Evolutionary conservation across 1,139 yeast genomes (phyloP).

Genomic region (Hemisphaericaspora subhashii): DNA sequence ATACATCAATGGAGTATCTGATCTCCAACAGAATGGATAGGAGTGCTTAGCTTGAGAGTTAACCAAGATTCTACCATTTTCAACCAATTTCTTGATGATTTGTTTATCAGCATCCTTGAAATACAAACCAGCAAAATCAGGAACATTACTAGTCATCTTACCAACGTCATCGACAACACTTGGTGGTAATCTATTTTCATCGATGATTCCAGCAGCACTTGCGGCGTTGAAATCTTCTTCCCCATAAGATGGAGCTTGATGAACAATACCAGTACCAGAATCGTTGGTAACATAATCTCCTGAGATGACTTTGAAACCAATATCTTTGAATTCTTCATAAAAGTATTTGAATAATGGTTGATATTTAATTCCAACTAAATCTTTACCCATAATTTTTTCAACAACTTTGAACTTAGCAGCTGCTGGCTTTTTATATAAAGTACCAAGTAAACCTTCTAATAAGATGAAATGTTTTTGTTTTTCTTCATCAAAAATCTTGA

Average conservation of each 20-base stretch:
- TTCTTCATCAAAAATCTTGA: conserved; percentile 88
- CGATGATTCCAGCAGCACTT: conserved; percentile 70
- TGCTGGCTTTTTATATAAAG: conserved; percentile 92
- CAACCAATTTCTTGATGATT: conserved; percentile 82
- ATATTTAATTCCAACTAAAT: conserved; percentile 75
- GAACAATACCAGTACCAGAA: conserved; percentile 99
- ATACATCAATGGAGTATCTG: conserved; percentile 95
- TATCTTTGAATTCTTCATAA: conserved; percentile 67
- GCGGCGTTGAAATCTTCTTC: conserved; percentile 95
- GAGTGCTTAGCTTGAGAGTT: conserved; percentile 89
- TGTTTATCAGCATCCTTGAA: conserved; percentile 95
- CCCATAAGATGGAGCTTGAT: conserved; percentile 98
- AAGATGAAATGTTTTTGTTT: conserved; percentile 77
- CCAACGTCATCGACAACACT: conserved; percentile 95
- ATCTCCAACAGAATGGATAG: conserved; percentile 99
- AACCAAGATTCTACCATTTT: conserved; percentile 69
- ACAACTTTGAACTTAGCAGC: conserved; percentile 83
- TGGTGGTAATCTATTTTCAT: conserved; percentile 73
- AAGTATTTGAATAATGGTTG: conserved; percentile 84
- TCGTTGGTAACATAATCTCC: conserved; percentile 88
- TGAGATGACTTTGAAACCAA: conserved; percentile 77
- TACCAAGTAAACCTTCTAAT: conserved; percentile 74
- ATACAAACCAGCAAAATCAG: conserved; percentile 77
- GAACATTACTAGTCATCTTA: conserved; percentile 69
- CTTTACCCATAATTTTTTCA: conserved; percentile 76